Evolutionary conservation across 352 stramenopile species (phyloP).

Genomic region (Pythium angustatum): DNA sequence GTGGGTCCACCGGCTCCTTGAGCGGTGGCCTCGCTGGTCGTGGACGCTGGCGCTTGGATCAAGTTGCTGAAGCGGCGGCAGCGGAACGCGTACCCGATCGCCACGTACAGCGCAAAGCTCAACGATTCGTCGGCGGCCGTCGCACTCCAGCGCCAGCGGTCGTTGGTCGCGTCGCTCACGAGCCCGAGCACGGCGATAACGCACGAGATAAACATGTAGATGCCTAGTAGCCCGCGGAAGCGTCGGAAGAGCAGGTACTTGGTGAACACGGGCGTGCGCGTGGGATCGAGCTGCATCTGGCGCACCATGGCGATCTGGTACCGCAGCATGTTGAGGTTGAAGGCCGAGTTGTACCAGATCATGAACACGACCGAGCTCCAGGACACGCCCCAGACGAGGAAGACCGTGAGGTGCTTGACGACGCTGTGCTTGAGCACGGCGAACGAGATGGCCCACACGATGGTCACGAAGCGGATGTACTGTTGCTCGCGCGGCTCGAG

Average conservation of each 20-base stretch:
- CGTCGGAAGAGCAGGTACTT: conserved; percentile 68
- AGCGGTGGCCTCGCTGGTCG: background rate
- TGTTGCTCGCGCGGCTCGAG: conserved; percentile 47
- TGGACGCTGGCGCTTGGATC: conserved; percentile 29
- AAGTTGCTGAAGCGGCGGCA: conserved; percentile 60
- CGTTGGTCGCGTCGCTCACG: conserved; percentile 39
- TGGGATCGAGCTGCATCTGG: conserved; percentile 46
- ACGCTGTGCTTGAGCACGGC: conserved; percentile 44
- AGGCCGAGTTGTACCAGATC: conserved; percentile 70
- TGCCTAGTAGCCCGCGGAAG: conserved; percentile 46
- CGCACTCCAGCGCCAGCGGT: conserved; percentile 38
- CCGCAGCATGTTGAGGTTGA: conserved; percentile 73
- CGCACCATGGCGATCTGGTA: conserved; percentile 66
- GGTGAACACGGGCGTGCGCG: conserved; percentile 55
- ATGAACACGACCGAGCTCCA: conserved; percentile 63
- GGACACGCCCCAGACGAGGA: conserved; percentile 54
- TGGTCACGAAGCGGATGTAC: conserved; percentile 58
- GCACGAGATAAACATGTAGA: conserved; percentile 60
- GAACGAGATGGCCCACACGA: conserved; percentile 51
- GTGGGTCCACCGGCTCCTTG: background rate
- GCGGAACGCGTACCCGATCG: conserved; percentile 58
- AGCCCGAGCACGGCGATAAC: conserved; percentile 45
- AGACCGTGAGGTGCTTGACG: conserved; percentile 44
- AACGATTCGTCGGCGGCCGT: conserved; percentile 42
- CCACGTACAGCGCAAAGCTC: conserved; percentile 42